Percentiles rank a stretch among this genome's conserved stretches.
phyloP scores from a whole-genome alignment of 1,284 basidiomycete species.

The Coniferiporia weirii region DNA sequence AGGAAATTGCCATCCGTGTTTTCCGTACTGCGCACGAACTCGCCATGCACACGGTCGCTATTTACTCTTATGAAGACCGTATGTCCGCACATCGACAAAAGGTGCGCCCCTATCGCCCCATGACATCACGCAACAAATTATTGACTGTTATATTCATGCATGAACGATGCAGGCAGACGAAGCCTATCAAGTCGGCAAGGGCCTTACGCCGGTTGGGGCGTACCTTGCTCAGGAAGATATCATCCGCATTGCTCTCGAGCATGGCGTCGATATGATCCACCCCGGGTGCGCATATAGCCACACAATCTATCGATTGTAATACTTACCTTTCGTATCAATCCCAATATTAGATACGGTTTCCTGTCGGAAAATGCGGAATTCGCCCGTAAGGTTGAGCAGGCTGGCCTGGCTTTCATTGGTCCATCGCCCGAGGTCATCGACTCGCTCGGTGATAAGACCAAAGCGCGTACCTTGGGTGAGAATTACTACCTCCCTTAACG shows the following conservation, averaged over 20 bases:
- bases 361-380: conserved; percentile 96
- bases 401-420: conserved; percentile 96
- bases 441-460: conserved; percentile 97
- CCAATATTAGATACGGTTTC: conserved; percentile 83
- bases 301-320: neutral
- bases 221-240: conserved; percentile 99
- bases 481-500: conserved; percentile 12
- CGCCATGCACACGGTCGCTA: conserved; percentile 98
- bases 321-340: neutral
- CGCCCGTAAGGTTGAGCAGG: conserved; percentile 94
- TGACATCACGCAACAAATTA: neutral
- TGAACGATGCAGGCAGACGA: conserved; percentile 76
- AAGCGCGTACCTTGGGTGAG: conserved; percentile 82
- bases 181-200: conserved; percentile 96
- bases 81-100: conserved; percentile 98
- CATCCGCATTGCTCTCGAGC: conserved; percentile 90
- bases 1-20: conserved; percentile 99
- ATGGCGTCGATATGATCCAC: conserved; percentile 99
- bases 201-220: conserved; percentile 91
- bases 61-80: conserved; percentile 96
- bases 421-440: conserved; percentile 97
- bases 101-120: conserved; percentile 37
- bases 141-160: neutral
- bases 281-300: conserved; percentile 63
- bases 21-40: conserved; percentile 99